Evolutionary conservation across 495 filamentous ascomycete species (phyloP).

Genomic region (Apodospora peruviana): DNA sequence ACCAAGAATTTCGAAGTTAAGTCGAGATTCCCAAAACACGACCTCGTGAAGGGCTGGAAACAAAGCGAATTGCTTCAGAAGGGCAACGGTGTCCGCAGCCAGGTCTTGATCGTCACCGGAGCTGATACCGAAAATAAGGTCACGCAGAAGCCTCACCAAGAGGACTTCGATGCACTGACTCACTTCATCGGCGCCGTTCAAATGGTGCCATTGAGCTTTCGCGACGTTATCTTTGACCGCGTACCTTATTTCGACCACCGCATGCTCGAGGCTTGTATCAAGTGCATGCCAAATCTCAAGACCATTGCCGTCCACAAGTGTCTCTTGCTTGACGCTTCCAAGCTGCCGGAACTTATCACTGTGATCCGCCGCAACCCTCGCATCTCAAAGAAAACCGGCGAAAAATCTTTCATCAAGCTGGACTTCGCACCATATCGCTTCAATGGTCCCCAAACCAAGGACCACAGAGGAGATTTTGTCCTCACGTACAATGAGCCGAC

Average conservation of each 20-base stretch:
- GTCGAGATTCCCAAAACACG: too few species aligned
- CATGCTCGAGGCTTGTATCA: slow-evolving; percentile 15
- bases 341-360: slow-evolving; percentile 10
- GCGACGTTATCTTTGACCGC: slow-evolving; percentile 14
- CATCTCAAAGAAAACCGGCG: not conserved
- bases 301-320: slow-evolving; percentile 18
- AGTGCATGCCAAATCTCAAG: slow-evolving; percentile 20
- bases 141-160: too few species aligned
- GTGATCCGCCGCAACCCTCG: slow-evolving; percentile 7
- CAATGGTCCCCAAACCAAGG: slow-evolving; percentile 5
- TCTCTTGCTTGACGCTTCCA: slow-evolving; percentile 18
- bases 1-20: too few species aligned
- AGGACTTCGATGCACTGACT: too few species aligned
- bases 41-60: too few species aligned
- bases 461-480: slow-evolving; percentile 15
- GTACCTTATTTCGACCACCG: slow-evolving; percentile 11
- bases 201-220: slow-evolving; percentile 7
- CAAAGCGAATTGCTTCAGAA: too few species aligned
- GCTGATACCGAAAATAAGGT: too few species aligned
- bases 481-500: slow-evolving; percentile 19
- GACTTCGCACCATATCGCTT: slow-evolving; percentile 23
- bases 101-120: too few species aligned
- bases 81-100: too few species aligned
- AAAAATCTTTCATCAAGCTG: slow-evolving; percentile 5
- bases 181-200: slow-evolving; percentile 3